These are phyloP conservation scores for Isatis lusitanica DNA, from an alignment of 441 rosid genomes.

Conservation along the genomic window DNA sequence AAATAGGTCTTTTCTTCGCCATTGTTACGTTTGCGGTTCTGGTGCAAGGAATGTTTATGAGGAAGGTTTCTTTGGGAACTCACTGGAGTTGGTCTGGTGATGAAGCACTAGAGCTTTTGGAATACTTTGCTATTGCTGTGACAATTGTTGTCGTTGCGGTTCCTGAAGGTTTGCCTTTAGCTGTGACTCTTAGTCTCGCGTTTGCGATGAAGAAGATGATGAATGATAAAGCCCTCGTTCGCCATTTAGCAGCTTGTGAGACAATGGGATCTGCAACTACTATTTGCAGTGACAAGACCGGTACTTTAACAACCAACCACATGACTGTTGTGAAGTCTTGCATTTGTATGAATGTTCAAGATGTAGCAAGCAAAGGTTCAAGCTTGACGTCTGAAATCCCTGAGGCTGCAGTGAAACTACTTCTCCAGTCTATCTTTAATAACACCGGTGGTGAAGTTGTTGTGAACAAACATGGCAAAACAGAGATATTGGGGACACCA, in stretches of 20 bases:
- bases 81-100: slow-evolving; percentile 61
- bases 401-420: slow-evolving; percentile 47
- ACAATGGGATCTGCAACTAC: slow-evolving; percentile 77
- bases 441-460: slow-evolving; percentile 88
- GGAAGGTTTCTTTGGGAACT: slow-evolving; percentile 45
- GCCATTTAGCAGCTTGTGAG: slow-evolving; percentile 73
- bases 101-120: slow-evolving; percentile 56
- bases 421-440: slow-evolving; percentile 72
- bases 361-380: slow-evolving; percentile 43
- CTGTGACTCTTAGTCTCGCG: slow-evolving; percentile 71
- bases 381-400: slow-evolving; percentile 56
- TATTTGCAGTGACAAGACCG: slow-evolving; percentile 73
- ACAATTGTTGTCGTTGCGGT: slow-evolving; percentile 80
- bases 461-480: slow-evolving; percentile 52
- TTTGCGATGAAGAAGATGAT: slow-evolving; percentile 84
- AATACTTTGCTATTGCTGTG: slow-evolving; percentile 68
- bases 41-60: slow-evolving; percentile 52
- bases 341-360: slow-evolving; percentile 58
- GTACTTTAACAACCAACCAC: slow-evolving; percentile 69
- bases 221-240: slow-evolving; percentile 74
- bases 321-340: slow-evolving; percentile 77
- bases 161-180: slow-evolving; percentile 74
- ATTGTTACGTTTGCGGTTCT: slow-evolving; percentile 63
- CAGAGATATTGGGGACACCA: slow-evolving; percentile 76
- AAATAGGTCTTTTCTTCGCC: slow-evolving; percentile 64